Evolutionary conservation across 306 rosid genomes (phyloP).

Genomic region (Albizia julibrissin): DNA sequence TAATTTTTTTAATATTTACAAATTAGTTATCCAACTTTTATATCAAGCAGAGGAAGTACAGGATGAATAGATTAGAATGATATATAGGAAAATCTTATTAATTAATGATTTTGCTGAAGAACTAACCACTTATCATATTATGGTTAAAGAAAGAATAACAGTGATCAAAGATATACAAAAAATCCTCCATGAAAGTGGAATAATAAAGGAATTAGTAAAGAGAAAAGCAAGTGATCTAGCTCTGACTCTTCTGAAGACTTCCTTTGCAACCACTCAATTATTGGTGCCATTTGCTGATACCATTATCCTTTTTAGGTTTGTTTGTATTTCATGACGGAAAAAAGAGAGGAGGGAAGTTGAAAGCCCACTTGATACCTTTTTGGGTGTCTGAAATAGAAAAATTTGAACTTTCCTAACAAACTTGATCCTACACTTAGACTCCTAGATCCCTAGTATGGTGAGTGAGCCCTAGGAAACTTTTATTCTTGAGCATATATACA

Average conservation of each 20-base stretch:
- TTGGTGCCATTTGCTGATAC: not conserved
- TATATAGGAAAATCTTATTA: not conserved
- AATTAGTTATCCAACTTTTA: too few relatives aligned
- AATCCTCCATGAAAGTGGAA: not conserved
- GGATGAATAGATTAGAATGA: not conserved
- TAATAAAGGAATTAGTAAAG: not conserved
- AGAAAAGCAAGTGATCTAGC: not conserved
- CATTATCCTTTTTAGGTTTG: not conserved
- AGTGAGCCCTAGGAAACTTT: not conserved
- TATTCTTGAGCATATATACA: too few relatives aligned
- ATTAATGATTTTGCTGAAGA: not conserved
- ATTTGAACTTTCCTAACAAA: not conserved
- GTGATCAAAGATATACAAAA: not conserved
- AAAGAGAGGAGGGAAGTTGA: not conserved
- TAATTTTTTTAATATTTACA: too few relatives aligned
- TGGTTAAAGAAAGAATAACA: not conserved
- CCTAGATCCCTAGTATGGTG: not conserved
- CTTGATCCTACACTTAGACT: not conserved
- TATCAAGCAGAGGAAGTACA: too few relatives aligned
- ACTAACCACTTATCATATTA: not conserved
- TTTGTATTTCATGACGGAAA: not conserved
- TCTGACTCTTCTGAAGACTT: not conserved
- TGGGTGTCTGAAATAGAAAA: not conserved
- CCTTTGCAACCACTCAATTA: constrained; percentile 7
- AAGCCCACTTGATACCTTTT: not conserved